Base-by-base conservation (phyloP, 179 eudicot species). In the Beta macrorhiza region DNA sequence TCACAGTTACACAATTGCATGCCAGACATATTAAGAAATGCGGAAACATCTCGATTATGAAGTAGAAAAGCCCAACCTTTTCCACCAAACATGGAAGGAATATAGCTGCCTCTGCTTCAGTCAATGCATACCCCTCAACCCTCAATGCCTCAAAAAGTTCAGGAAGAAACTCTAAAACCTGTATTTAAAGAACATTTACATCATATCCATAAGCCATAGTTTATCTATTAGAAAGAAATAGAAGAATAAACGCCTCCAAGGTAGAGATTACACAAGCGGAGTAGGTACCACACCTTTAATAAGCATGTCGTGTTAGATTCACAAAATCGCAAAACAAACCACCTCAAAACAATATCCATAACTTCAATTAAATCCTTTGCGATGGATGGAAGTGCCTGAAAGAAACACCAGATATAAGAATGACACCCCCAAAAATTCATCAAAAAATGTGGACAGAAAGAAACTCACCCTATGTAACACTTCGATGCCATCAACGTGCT, bases 141-240 rank as follows among this genome's bases (percentile, higher is more conserved):
- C 84, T 93, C 89, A 97, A 89, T 59, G 85, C 83, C 81, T 88
- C 93, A 83, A 97, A 84, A 83, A 97, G 95, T 72, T 94, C 98
- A 45, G 98, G 97, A 82, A 97, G 95, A 85, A 97, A 97, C 74
- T 97, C 98, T 67, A 97, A 86, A 78, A 93, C 99, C 99, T 94
- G 83, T 77, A 37, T 15, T 52, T 1, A 32, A 53, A 20, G 10
- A 73, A 77, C 67, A 16, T 74, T 70, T 14, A 53, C 17, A 75
- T 69, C n/a, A 77, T 17, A 37, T 67, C 71, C 78, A 68, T n/a
- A 25, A 42, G 6, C 74, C 13, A 53, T 19, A 53, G 0, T 22
- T 7, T 61, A 4, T 22, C 53, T 49, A 59, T 29, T 53, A 42
- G 53, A 12, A 47, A 5, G 15, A 14, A 37, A 37, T 3, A 37